Conservation (phyloP, 805 yeast genomes). For the Suhomyces faveliae region DNA sequence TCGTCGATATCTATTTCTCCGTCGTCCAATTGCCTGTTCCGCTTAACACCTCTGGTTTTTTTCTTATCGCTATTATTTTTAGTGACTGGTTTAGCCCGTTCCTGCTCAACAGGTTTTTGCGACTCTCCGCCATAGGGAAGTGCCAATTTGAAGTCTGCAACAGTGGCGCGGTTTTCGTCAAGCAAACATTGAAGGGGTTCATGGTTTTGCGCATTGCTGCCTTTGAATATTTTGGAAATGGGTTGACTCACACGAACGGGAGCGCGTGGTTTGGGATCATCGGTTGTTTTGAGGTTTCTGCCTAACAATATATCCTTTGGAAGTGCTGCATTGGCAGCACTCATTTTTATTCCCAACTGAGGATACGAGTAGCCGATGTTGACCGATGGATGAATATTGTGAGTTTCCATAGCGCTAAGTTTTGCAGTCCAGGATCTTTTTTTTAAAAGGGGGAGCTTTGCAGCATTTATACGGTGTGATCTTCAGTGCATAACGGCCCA, state of each 20-base stretch:
- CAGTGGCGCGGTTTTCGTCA: constrained; percentile 14
- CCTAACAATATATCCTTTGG: constrained; percentile 18
- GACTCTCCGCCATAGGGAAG: constrained; percentile 15
- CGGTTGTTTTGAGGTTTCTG: constrained; percentile 18
- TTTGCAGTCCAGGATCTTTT: neutral
- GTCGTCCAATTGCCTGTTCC: constrained; percentile 7
- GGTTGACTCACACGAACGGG: constrained; percentile 13
- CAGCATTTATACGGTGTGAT: neutral
- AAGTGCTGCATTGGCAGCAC: neutral
- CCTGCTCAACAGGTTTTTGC: constrained; percentile 1
- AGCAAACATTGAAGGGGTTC: constrained; percentile 26
- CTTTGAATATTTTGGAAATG: constrained; percentile 10
- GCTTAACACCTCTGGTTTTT: constrained; percentile 10
- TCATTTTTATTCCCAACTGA: neutral
- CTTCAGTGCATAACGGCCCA: constrained; percentile 2
- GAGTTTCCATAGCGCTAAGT: neutral
- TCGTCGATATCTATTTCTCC: constrained; percentile 1
- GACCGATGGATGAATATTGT: constrained; percentile 3
- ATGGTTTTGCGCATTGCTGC: constrained; percentile 5
- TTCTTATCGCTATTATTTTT: neutral
- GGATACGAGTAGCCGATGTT: constrained; percentile 25
- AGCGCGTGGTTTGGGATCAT: constrained; percentile 11
- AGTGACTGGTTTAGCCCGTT: neutral
- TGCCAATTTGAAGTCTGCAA: constrained; percentile 14
- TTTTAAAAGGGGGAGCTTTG: neutral